Percentiles rank a stretch among this genome's conserved stretches.
These are phyloP conservation scores for Dryadomyces quercivorus DNA, from an alignment of 2,329 filamentous ascomycete species.

Conservation along the genomic window DNA sequence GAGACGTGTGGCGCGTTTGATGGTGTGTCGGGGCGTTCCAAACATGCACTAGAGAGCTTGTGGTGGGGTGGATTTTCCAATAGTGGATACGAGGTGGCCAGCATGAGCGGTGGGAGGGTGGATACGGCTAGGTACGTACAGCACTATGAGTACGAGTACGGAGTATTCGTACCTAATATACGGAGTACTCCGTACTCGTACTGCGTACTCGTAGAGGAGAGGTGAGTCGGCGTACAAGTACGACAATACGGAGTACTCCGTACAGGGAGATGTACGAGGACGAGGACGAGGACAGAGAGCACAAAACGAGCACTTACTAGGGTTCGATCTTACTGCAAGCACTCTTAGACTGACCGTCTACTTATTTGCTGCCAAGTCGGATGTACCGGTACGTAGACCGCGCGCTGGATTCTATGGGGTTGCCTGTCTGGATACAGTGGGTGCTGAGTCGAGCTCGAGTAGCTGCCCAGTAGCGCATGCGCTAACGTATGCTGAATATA, in stretches of 20 bases:
- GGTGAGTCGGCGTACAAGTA: no score
- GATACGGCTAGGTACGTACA: no score
- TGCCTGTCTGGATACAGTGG: background rate
- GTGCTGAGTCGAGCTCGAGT: background rate
- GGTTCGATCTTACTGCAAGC: no score
- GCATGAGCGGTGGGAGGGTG: no score
- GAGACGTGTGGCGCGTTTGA: background rate
- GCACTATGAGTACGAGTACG: background rate
- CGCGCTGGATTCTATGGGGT: background rate
- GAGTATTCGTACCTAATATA: background rate
- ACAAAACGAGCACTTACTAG: no score
- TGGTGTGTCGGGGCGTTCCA: constrained; percentile 6
- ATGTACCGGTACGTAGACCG: background rate
- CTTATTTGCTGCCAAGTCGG: background rate
- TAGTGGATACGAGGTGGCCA: no score
- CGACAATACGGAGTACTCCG: no score
- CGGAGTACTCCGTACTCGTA: no score
- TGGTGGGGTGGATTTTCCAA: constrained; percentile 3
- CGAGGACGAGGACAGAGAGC: no score
- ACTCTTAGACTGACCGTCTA: no score
- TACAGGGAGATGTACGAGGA: no score
- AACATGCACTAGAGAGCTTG: constrained; percentile 7
- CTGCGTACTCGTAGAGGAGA: no score
- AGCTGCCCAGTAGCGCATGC: background rate
- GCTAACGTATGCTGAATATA: background rate